Base-by-base conservation (phyloP, 495 filamentous ascomycete species). In the Pyrenula aspistea region DNA sequence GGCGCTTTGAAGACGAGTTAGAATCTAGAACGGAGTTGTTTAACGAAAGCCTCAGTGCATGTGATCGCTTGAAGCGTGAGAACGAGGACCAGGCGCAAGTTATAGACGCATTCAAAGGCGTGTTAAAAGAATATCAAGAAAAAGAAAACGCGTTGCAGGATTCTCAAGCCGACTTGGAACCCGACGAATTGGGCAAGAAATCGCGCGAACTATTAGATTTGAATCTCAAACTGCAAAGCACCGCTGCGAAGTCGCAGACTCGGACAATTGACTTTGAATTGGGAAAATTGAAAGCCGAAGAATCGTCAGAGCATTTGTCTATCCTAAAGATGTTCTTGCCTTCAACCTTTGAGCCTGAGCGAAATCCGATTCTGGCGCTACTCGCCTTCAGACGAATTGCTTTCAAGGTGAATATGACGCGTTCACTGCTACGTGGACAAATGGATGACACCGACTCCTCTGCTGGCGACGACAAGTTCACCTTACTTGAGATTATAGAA, bases 171-270 rank as follows among this genome's bases (percentile, higher is more conserved):
- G 94, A 98, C 64, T 84, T 85, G 2, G 92, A 97, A 65, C 87
- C 91, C 3, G 88, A 89, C 61, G 87, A 96, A 60, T 78, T 96
- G 21, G 87, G 81, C 47, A 85, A 78, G 57, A 85, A 89, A 25
- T 95, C 91, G 31, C 80, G 89, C 54, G 88, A 89, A 21, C 95
- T 97, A 89, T 84, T 94, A 80, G 91, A 98, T 67, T 77, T 98
- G 49, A 97, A 96, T 68, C 79, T 91, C 80, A 91, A 93, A 63
- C 81, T 98, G 31, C 91, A 95, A 62, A 78, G 84, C 42, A 92
- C 91, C 11, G 89, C 89, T 22, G 78, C 88, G 12, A 96, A 95
- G 71, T 83, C 91, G 1, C 91, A 95, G 67, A 85, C 88, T 62
- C 96, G 93, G 67, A 90, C 89, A 0, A 92, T 97, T 56, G 91